These are phyloP conservation scores for Fusarium irregulare DNA, from an alignment of 2,329 filamentous ascomycete species.

Conservation along the genomic window DNA sequence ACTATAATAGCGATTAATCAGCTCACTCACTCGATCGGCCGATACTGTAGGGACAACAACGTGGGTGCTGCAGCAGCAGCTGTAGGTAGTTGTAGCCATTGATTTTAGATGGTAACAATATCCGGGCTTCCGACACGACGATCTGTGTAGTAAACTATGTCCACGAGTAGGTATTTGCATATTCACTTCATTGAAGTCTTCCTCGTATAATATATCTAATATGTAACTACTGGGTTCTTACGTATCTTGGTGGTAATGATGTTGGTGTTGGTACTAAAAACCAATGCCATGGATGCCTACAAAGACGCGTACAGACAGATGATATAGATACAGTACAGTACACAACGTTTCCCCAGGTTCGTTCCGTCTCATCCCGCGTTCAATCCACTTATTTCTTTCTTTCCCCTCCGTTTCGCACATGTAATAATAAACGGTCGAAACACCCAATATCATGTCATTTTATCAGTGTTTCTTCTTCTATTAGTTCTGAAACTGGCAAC, in stretches of 20 bases:
- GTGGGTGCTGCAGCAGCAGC: background rate
- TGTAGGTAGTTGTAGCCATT: background rate
- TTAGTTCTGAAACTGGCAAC: slow-evolving; percentile 30
- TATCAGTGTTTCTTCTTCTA: slow-evolving; percentile 7
- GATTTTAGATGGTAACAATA: background rate
- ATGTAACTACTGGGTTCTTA: background rate
- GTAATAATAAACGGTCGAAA: slow-evolving; percentile 1
- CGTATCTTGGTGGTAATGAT: background rate
- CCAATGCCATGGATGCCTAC: background rate
- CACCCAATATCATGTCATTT: slow-evolving; percentile 24
- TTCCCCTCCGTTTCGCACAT: slow-evolving; percentile 3
- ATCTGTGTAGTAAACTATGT: background rate
- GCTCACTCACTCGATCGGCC: slow-evolving; percentile 8
- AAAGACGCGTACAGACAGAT: slow-evolving; percentile 4
- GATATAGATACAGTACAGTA: background rate
- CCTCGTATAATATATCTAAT: background rate
- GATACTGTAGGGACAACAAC: slow-evolving; percentile 8
- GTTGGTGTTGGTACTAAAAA: background rate
- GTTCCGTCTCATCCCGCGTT: slow-evolving; percentile 20
- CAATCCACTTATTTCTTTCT: slow-evolving; percentile 28
- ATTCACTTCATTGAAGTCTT: background rate
- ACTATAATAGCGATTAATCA: background rate
- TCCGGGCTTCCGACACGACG: too few species aligned
- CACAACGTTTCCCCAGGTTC: slow-evolving; percentile 21
- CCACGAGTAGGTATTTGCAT: background rate